Conservation (phyloP, 768 basidiomycete genomes). For the Termitomyces sp. region DNA sequence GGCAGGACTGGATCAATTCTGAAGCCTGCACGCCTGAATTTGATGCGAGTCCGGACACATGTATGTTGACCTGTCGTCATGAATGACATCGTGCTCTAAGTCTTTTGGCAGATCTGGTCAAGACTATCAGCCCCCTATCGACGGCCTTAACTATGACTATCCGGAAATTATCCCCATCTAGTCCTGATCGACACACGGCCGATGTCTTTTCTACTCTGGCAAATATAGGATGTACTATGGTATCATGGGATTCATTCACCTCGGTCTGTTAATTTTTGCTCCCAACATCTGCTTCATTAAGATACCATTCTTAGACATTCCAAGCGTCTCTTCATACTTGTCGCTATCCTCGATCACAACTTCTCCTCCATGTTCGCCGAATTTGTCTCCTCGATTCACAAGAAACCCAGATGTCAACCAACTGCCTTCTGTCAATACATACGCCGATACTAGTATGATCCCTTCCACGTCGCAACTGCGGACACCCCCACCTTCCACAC, state of each 20-base stretch:
- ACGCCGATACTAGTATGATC: not conserved
- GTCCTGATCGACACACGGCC: not conserved
- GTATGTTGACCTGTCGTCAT: conserved; percentile 3
- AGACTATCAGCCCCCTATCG: not conserved
- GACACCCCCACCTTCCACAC: not conserved
- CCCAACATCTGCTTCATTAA: not conserved
- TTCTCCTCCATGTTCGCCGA: conserved; percentile 1
- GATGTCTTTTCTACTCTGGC: not conserved
- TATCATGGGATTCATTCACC: not conserved
- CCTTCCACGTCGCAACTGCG: not conserved
- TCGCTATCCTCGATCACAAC: not conserved
- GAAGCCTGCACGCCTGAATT: conserved; percentile 4
- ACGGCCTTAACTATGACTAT: not conserved
- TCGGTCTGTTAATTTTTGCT: not conserved
- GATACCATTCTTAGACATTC: not conserved
- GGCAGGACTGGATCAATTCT: conserved; percentile 9
- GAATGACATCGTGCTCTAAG: not conserved
- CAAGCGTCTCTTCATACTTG: not conserved
- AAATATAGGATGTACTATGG: no score
- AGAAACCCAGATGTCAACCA: not conserved
- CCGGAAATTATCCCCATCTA: not conserved
- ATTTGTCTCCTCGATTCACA: not conserved
- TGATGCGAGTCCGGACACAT: not conserved
- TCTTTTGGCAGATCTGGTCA: not conserved
- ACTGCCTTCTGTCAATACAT: not conserved